Evolutionary conservation across 1,284 basidiomycete species (phyloP).

Genomic region (Apiotrichum siamense): DNA sequence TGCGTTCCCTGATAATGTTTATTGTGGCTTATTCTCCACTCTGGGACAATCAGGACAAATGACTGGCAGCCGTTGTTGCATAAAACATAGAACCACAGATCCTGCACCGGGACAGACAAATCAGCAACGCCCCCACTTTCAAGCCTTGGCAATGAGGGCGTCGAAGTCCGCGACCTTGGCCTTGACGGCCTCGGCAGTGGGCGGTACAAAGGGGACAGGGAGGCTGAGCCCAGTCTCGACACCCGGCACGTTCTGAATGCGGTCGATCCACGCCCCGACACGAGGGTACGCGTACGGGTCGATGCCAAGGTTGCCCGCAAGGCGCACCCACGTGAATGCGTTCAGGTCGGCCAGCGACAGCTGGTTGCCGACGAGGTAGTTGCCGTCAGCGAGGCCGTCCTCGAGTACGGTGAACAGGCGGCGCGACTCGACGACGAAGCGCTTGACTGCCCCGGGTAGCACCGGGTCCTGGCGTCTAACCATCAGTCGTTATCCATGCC

Average conservation of each 20-base stretch:
- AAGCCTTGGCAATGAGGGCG: no score
- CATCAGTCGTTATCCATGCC: neutral
- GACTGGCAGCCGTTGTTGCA: no score
- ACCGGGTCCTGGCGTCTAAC: conserved; percentile 19
- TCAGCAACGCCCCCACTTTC: no score
- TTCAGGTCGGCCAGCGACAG: conserved; percentile 56
- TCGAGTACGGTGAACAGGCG: conserved; percentile 70
- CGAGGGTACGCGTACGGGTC: conserved; percentile 56
- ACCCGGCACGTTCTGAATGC: conserved; percentile 48
- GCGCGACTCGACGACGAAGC: conserved; percentile 68
- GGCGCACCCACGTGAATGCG: conserved; percentile 51
- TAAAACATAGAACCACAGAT: no score
- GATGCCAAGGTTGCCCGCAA: conserved; percentile 51
- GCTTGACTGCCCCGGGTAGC: conserved; percentile 50
- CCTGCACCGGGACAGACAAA: no score
- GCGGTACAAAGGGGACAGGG: no score
- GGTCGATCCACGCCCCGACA: conserved; percentile 54
- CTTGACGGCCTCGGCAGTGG: no score
- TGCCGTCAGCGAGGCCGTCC: conserved; percentile 53
- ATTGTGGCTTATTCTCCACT: no score
- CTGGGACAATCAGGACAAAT: no score
- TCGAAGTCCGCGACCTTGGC: no score
- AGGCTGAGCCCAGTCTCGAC: conserved; percentile 46
- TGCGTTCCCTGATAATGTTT: no score
- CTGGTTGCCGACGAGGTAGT: conserved; percentile 61